Conservation (phyloP, 176 grass and related monocot species). For the Calamus simplicifolius region DNA sequence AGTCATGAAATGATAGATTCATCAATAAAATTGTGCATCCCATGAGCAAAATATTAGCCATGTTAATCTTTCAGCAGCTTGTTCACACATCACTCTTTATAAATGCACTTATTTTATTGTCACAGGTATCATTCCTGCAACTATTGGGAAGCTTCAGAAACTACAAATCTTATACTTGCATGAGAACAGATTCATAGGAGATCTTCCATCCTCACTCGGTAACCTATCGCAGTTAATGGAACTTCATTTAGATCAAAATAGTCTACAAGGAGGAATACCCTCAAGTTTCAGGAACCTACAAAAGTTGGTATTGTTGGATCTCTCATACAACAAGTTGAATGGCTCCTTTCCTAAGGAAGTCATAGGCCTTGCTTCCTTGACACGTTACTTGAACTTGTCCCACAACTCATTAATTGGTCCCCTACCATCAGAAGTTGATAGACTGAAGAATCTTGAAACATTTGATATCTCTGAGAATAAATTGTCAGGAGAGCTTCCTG, state of each 20-base stretch:
- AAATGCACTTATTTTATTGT: neutral
- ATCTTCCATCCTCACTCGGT: constrained; percentile 24
- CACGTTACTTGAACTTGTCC: too few relatives aligned
- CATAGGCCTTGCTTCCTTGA: too few relatives aligned
- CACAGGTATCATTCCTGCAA: constrained; percentile 19
- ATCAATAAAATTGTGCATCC: too few relatives aligned
- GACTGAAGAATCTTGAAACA: neutral
- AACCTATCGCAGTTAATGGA: constrained; percentile 24
- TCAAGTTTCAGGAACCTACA: constrained; percentile 15
- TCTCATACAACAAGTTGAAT: constrained; percentile 19
- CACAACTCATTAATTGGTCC: too few relatives aligned
- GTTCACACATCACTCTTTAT: too few relatives aligned
- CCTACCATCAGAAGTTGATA: constrained; percentile 16
- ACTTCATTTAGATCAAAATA: constrained; percentile 4
- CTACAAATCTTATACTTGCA: neutral
- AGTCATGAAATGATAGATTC: too few relatives aligned
- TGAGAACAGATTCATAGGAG: constrained; percentile 13
- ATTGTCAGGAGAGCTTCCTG: constrained; percentile 11
- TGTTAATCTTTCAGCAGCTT: too few relatives aligned
- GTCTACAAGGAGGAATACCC: constrained; percentile 24
- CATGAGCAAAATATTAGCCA: too few relatives aligned
- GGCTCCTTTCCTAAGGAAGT: constrained; percentile 11
- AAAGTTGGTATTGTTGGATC: neutral
- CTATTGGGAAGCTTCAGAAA: constrained; percentile 21
- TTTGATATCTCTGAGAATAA: constrained; percentile 34